Evolutionary conservation across 768 basidiomycete genomes (phyloP), one percentile per base, ranked within the genome.

Genomic region (Termitomyces sp.): DNA sequence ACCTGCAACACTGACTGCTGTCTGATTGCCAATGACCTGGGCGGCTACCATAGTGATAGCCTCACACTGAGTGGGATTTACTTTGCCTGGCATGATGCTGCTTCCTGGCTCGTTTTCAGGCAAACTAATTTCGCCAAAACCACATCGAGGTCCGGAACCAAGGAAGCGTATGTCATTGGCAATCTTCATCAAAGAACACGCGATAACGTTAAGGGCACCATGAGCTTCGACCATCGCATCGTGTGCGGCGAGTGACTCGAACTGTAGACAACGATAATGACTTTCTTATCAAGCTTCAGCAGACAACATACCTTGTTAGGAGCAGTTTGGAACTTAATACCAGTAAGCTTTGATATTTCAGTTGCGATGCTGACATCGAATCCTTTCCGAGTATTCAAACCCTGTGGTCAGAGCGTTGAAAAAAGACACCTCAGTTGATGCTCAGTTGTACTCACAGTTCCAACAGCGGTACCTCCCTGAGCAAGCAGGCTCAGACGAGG

Each of bases 41-140:
- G 96, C 94, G 43, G 94, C 92, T 24, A 98, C 94, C 97, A 98
- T 98, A 10, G 97, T 98, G 60, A 98, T 73, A 8, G 97, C 97
- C 74, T 99, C 97, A 65, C 97, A 98, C 70, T 99, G 97, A 5
- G 97, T 99, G 12, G 97, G 97, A 76, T 99, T 99, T 58, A 99
- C 97, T 77, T 99, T 98, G 60, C 97, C 97, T 7, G 95, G 97
- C 97, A 99, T 99, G 75, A 99, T 98, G 58, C 93, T 96, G 68
- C 93, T 95, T 48, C 97, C 97, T 45, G 97, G 97, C 75, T 99
- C 97, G 72, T 99, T 99, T 76, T 98, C 97, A 12, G 97, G 97
- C 52, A 98, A 75, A 65, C 82, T 86, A 42, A 99, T 78, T 74
- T 99, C 97, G 24, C 97, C 97, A 47, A 99, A 82, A 56, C 97